These are phyloP conservation scores for sunflower (Helianthus annuus) DNA, from an alignment of 129 eudicot genomes.

Conservation along the genomic window HanXRQr2.0-SUNRISE NC_035433.2:53356801-53357300, in stretches of 20 bases:
- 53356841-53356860: conserved; percentile 35
- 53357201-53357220: not conserved
- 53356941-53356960: conserved; percentile 42
- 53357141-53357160: conserved; percentile 34
- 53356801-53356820: conserved; percentile 31
- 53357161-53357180: conserved; percentile 1
- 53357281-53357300: conserved; percentile 37
- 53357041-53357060: conserved; percentile 37
- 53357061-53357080: conserved; percentile 48
- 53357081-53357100: conserved; percentile 2
- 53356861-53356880: conserved; percentile 29
- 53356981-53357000: conserved; percentile 61
- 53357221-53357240: not conserved
- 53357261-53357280: not conserved
- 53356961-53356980: conserved; percentile 60
- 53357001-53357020: conserved; percentile 45
- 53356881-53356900: conserved; percentile 21
- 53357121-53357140: conserved; percentile 58
- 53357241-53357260: not conserved
- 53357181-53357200: not conserved
- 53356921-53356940: conserved; percentile 6
- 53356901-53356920: conserved; percentile 14
- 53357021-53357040: conserved; percentile 51
- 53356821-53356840: too few relatives aligned
- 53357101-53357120: conserved; percentile 30